phyloP scores from a whole-genome alignment of 805 yeast species.

The Candida lessepsii region DNA sequence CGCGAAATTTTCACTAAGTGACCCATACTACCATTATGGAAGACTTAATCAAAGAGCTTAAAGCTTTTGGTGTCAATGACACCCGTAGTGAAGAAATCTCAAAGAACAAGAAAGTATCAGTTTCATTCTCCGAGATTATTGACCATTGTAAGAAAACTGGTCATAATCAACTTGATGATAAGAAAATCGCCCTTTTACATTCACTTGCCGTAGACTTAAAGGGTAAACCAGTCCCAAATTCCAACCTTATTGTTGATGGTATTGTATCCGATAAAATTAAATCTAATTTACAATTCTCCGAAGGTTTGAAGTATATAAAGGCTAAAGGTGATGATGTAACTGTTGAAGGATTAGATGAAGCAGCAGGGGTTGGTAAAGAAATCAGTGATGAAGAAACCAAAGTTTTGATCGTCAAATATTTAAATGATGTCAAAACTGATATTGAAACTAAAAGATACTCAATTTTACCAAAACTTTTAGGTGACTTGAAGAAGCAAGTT shows the following conservation, averaged over 20 bases:
- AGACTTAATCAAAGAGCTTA: conserved; percentile 36
- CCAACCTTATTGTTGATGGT: conserved; percentile 55
- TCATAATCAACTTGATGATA: conserved; percentile 42
- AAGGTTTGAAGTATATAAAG: conserved; percentile 75
- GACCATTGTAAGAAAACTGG: conserved; percentile 31
- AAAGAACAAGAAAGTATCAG: conserved; percentile 82
- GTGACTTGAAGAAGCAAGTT: conserved; percentile 70
- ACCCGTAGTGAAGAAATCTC: conserved; percentile 74
- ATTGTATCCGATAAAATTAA: conserved; percentile 64
- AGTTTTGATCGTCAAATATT: conserved; percentile 54
- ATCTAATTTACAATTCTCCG: conserved; percentile 72
- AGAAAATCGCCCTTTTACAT: conserved; percentile 66
- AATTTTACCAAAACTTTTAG: conserved; percentile 72
- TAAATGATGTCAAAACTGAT: conserved; percentile 56
- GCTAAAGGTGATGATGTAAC: conserved; percentile 37
- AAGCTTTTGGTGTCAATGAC: conserved; percentile 64
- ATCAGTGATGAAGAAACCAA: conserved; percentile 66
- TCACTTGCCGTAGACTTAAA: conserved; percentile 73
- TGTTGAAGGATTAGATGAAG: conserved; percentile 52
- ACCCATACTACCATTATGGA: conserved; percentile 6
- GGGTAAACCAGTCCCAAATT: conserved; percentile 49
- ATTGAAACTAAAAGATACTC: conserved; percentile 76
- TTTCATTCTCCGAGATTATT: conserved; percentile 62
- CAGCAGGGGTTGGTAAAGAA: conserved; percentile 77
- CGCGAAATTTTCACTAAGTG: background rate